phyloP scores from a whole-genome alignment of 169 alveolate species.

The Plasmodium relictum region DNA sequence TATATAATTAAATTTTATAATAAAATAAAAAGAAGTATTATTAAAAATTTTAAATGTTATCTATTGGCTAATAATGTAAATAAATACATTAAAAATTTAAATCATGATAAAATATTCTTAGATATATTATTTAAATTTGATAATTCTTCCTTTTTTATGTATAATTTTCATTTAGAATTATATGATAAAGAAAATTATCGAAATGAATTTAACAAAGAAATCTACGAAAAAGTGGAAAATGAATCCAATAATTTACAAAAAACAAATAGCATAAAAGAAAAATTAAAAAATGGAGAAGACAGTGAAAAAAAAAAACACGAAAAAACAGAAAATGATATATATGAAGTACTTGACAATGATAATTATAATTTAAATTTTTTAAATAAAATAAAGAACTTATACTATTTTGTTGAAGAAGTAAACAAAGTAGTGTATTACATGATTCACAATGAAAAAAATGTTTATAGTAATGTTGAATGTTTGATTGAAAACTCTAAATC shows the following conservation, averaged over 20 bases:
- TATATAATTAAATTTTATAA: constrained; percentile 45
- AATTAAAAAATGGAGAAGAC: neutral
- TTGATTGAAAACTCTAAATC: neutral
- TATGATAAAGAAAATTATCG: too few relatives aligned
- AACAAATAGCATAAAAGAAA: neutral
- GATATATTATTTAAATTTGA: constrained; percentile 23
- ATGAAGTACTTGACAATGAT: neutral
- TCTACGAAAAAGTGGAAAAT: neutral
- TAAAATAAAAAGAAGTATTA: constrained; percentile 21
- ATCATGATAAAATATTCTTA: constrained; percentile 28
- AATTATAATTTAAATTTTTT: neutral
- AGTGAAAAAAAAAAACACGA: too few relatives aligned
- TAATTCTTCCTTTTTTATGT: constrained; percentile 54
- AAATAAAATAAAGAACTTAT: neutral
- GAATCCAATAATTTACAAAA: neutral
- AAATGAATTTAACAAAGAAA: too few relatives aligned
- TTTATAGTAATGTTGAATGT: neutral
- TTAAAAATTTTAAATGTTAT: constrained; percentile 17
- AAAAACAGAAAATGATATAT: neutral
- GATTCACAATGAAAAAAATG: constrained; percentile 15
- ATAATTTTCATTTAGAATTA: neutral
- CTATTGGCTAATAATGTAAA: constrained; percentile 16
- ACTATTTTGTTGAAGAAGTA: constrained; percentile 26
- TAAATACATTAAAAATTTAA: constrained; percentile 17
- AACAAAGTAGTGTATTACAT: constrained; percentile 23